Evolutionary conservation across 352 stramenopile species (phyloP).

Genomic region (Phytopythium helicoides): DNA sequence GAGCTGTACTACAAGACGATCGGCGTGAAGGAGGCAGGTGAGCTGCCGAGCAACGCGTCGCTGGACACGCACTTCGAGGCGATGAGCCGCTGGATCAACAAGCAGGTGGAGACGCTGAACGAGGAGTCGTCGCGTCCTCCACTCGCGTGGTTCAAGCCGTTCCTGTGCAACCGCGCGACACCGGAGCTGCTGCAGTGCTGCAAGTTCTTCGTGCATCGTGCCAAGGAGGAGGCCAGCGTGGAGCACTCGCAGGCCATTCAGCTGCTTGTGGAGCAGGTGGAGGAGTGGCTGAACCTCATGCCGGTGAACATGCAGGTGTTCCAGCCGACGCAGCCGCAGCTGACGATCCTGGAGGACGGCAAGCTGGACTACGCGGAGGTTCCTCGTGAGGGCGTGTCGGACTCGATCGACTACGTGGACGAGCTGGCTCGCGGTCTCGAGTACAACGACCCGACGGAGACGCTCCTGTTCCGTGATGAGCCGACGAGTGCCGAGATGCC

Average conservation of each 20-base stretch:
- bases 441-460: slow-evolving; percentile 34
- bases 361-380: slow-evolving; percentile 57
- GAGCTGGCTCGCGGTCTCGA: slow-evolving; percentile 62
- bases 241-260: slow-evolving; percentile 54
- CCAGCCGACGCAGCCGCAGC: slow-evolving; percentile 44
- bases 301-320: slow-evolving; percentile 65
- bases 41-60: slow-evolving; percentile 24
- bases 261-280: slow-evolving; percentile 57
- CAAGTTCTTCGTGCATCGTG: slow-evolving; percentile 47
- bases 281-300: slow-evolving; percentile 46
- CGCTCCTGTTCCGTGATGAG: slow-evolving; percentile 18
- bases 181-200: slow-evolving; percentile 53
- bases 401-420: slow-evolving; percentile 68
- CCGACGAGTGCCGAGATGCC: slow-evolving; percentile 24
- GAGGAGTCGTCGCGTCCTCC: slow-evolving; percentile 31
- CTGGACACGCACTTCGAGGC: slow-evolving; percentile 42
- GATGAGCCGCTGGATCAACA: slow-evolving; percentile 60
- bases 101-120: slow-evolving; percentile 35
- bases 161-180: slow-evolving; percentile 70
- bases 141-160: slow-evolving; percentile 58
- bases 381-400: slow-evolving; percentile 38
- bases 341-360: slow-evolving; percentile 50
- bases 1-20: slow-evolving; percentile 60
- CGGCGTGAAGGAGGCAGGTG: slow-evolving; percentile 14
- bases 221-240: slow-evolving; percentile 34